Conservation (phyloP, 345 rosid species). For the Euphorbia tirucalli region DNA sequence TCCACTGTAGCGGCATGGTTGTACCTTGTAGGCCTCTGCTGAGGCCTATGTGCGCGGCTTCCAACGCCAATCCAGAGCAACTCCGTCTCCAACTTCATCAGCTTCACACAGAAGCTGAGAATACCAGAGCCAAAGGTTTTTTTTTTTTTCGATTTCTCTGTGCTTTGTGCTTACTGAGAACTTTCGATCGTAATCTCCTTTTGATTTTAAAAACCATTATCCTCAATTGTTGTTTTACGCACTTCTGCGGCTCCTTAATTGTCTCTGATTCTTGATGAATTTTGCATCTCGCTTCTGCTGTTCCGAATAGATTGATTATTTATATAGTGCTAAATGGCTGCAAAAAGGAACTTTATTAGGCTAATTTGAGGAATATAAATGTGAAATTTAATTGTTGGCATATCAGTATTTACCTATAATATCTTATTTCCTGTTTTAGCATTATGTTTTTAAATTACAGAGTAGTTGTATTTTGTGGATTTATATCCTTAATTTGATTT, state of each 20-base stretch:
- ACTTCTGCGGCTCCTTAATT: background rate
- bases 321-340: background rate
- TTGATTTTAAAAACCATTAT: background rate
- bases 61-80: constrained; percentile 40
- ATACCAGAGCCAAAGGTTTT: constrained; percentile 71
- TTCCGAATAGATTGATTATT: background rate
- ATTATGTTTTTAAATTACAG: background rate
- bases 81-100: constrained; percentile 70
- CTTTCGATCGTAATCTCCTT: background rate
- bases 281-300: background rate
- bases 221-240: background rate
- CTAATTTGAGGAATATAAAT: background rate
- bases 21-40: constrained; percentile 20
- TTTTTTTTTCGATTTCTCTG: too few species aligned
- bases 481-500: background rate
- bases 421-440: background rate
- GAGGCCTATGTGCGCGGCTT: constrained; percentile 38
- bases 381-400: background rate
- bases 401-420: background rate
- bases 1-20: constrained; percentile 33
- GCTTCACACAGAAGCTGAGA: constrained; percentile 70
- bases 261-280: background rate
- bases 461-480: background rate
- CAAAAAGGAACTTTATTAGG: background rate
- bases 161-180: background rate